These are phyloP conservation scores for Debaryomycetaceae sp. DNA, from an alignment of 1,139 yeast genomes.

Conservation along the genomic window DNA sequence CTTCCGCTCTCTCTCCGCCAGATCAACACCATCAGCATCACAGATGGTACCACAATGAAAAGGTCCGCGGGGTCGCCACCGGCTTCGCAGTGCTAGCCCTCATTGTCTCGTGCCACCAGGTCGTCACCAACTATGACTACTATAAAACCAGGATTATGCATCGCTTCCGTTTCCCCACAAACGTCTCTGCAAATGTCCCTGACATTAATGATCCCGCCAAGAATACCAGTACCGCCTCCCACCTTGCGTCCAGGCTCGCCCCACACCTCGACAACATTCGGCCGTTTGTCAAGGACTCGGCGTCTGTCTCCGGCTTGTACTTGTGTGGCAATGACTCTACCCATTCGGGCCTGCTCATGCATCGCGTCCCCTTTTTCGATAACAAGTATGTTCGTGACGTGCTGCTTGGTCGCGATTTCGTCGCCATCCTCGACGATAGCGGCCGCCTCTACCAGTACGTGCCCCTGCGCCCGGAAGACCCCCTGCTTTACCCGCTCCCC, in stretches of 20 bases:
- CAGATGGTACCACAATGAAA: slow-evolving; percentile 19
- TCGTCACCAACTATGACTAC: slow-evolving; percentile 31
- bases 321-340: slow-evolving; percentile 20
- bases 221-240: slow-evolving; percentile 18
- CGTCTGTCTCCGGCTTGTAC: slow-evolving; percentile 23
- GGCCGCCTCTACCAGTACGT: slow-evolving; percentile 78
- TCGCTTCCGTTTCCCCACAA: slow-evolving; percentile 20
- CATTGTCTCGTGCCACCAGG: slow-evolving; percentile 26
- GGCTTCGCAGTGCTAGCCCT: slow-evolving; percentile 24
- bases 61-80: slow-evolving; percentile 23
- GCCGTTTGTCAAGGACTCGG: slow-evolving; percentile 15
- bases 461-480: slow-evolving; percentile 15
- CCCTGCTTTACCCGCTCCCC: slow-evolving; percentile 22
- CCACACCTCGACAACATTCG: slow-evolving; percentile 10
- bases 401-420: slow-evolving; percentile 32
- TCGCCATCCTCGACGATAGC: slow-evolving; percentile 53
- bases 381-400: slow-evolving; percentile 48
- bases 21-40: too few relatives aligned
- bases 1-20: too few relatives aligned
- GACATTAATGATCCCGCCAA: slow-evolving; percentile 19
- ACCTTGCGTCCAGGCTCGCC: too few relatives aligned
- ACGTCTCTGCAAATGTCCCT: slow-evolving; percentile 13
- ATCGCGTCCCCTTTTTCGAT: slow-evolving; percentile 56
- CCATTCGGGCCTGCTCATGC: slow-evolving; percentile 38
- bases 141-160: slow-evolving; percentile 17